Base-by-base conservation (phyloP, 257 asterid species). In the Salvia rosmarinus region DNA sequence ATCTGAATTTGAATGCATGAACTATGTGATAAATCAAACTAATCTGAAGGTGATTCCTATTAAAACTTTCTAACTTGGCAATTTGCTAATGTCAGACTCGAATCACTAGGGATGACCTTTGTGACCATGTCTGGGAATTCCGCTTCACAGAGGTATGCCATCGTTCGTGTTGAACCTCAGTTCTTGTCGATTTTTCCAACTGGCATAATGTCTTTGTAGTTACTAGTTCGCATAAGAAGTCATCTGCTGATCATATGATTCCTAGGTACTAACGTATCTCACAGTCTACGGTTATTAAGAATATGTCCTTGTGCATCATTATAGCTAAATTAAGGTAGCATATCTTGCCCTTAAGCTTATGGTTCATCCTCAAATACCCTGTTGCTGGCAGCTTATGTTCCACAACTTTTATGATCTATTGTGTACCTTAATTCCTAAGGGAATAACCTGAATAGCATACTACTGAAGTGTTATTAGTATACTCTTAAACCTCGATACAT, bases 61-160 rank as follows among this genome's bases (percentile, higher is more conserved):
- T 62, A 19, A 19, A 72, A 43, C 61, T 46, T 64, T 63, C 78
- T 75, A 68, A 78, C 70, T 14, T 14, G 17, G 12, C 30, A 32
- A 14, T 19, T 78, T 83, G 42, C n/a, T 76, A n/a, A 66, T 85
- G 69, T 65, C 88, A 92, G 98, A 71, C 58, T 59, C 83, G 96
- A 64, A 85, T 92, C 78, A 82, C 77, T 40, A 82, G 83, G 77
- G 85, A 80, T 14, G 96, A 92, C 75, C 83, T 92, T 30, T 83
- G 94, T 61, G 91, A 88, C 69, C 96, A 91, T 63, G 81, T 2
- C 19, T 92, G 98, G 98, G 87, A 85, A 46, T 92, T 88, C 71
- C 96, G 81, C 71, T 92, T 85, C 64, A 85, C 82, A 21, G 82
- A 87, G 95, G 96, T 91, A 76, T n/a, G 76, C 39, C n/a, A 25